Base-by-base conservation (phyloP, 1,284 basidiomycete species). In the Thelephora terrestris region DNA sequence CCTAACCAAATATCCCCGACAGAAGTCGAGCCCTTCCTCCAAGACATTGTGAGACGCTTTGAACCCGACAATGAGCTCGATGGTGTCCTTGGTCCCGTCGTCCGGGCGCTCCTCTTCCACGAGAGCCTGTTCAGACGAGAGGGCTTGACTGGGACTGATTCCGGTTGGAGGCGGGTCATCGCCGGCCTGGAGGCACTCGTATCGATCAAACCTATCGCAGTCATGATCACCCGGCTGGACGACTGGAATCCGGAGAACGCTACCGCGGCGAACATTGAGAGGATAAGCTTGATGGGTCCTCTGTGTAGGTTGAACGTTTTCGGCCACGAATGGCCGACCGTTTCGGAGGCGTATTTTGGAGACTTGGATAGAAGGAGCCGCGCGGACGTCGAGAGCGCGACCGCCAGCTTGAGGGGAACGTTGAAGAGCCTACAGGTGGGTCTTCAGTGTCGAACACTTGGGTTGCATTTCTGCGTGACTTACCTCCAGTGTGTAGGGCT, bases 131-230 rank as follows among this genome's bases (percentile, higher is more conserved):
- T 73, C 57, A 66, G 74, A 27, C 73, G 73, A 2, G 82, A 84
- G 59, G 85, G 85, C 18, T 65, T 88, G 37, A 76, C 74, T 21
- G 81, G 81, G 45, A 75, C 76, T 7, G 84, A 86, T 57, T 70
- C 81, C 17, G 74, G 73, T 52, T 99, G 96, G 95, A 75, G 92
- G n/a, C 80, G 82, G 27, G 82, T 94, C 35, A 67, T 95, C 18
- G 77, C 81, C 43, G 94, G 91, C 1, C 61, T 98, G 44, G 86
- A 89, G 55, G 79, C 80, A 4, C 74, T 97, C 16, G 79, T 88
- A 2, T 80, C 85, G 52, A 73, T 90, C 61, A 97, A 96, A 68
- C 69, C 76, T 32, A 82, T 98, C 50, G 94, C 93, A 5, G 66
- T 73, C 2, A 79, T 90, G 78, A 80, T 91, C 47, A 81, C 84